A percentile compares a stretch with the other conserved stretches of the same genome.
phyloP scores from a whole-genome alignment of 306 rosid genomes.

The Pyrus bretschneideri region DNA sequence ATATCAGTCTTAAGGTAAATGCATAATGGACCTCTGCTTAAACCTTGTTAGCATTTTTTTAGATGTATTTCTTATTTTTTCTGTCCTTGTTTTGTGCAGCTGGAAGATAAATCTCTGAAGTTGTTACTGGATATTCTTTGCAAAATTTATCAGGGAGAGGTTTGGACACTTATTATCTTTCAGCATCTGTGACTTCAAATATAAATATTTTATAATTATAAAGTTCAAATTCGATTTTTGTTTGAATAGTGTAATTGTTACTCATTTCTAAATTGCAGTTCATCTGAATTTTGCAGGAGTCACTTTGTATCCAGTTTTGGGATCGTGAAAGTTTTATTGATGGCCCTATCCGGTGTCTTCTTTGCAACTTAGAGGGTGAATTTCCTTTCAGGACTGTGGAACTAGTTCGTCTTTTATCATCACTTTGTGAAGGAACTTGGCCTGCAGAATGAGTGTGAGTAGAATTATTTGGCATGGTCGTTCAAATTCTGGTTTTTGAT shows the following conservation, averaged over 20 bases:
- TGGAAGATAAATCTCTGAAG: conserved; percentile 47
- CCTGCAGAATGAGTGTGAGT: conserved; percentile 95
- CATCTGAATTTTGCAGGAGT: conserved; percentile 58
- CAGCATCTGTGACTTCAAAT: background rate
- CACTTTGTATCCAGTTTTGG: conserved; percentile 94
- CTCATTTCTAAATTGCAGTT: conserved; percentile 15
- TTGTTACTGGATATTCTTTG: conserved; percentile 80
- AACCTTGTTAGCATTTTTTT: conserved; percentile 10
- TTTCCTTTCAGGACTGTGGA: conserved; percentile 71
- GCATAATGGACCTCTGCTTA: conserved; percentile 13
- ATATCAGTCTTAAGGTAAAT: conserved; percentile 72
- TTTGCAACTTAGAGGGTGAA: conserved; percentile 73
- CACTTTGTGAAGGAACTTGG: conserved; percentile 94
- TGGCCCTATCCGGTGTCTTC: conserved; percentile 82
- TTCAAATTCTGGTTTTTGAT: background rate
- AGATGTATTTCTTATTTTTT: conserved; percentile 29
- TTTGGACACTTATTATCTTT: conserved; percentile 46
- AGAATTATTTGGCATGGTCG: conserved; percentile 10
- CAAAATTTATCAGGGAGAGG: conserved; percentile 93
- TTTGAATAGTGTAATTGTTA: background rate
- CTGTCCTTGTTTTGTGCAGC: conserved; percentile 42
- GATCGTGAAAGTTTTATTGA: conserved; percentile 84
- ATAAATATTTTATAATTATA: background rate
- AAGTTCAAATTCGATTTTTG: background rate
- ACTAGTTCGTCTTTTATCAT: conserved; percentile 66